Evolutionary conservation across 1,284 basidiomycete species (phyloP), one percentile per base, ranked within the genome.

Genomic region (Rhodotorula sp.): DNA sequence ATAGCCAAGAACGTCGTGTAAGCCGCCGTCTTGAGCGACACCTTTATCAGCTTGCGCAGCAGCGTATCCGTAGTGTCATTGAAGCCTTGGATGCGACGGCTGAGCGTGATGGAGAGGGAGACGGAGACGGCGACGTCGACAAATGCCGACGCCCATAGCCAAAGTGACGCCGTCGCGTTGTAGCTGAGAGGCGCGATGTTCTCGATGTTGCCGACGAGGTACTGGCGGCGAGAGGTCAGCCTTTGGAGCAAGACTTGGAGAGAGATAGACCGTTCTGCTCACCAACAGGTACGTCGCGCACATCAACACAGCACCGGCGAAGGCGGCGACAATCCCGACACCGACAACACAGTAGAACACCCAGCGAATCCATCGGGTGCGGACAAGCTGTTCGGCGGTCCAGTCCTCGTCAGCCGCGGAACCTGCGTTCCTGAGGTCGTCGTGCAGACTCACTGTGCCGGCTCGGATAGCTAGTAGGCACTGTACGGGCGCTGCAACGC

Each of bases 121-220:
- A 59, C 17, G 8, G 68, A 63, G 57, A 66, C 63, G 27, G 49
- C 34, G 15, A 65, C 10, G 56, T 70, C 68, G 39, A 53, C 54
- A 15, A 47, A 27, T 11, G 59, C 53, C 13, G 34, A 46, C 36
- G 32, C 1, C 62, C 67, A 68, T 4, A 68, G 53, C 62, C 62
- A 64, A 2, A 64, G 34, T 19, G 63, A 56, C 10, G 52, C 47
- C 0, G 27, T 20, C 3, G 36, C 11, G 39, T 59, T 59, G 56
- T 52, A 64, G 15, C 7, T 32, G 19, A 59, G 15, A 6, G 47
- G 24, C 9, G 48, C 17, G 2, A 51, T 44, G 8, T 9, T 1
- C 10, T 22, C 15, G n/a, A 64, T 59, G 19, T 47, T 59, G 20
- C 44, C 27, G 56, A 53, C 46, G 56, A 44, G 30, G 36, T 64